Conservation (phyloP, 352 stramenopile genomes). For the Globisporangium radiosum region DNA sequence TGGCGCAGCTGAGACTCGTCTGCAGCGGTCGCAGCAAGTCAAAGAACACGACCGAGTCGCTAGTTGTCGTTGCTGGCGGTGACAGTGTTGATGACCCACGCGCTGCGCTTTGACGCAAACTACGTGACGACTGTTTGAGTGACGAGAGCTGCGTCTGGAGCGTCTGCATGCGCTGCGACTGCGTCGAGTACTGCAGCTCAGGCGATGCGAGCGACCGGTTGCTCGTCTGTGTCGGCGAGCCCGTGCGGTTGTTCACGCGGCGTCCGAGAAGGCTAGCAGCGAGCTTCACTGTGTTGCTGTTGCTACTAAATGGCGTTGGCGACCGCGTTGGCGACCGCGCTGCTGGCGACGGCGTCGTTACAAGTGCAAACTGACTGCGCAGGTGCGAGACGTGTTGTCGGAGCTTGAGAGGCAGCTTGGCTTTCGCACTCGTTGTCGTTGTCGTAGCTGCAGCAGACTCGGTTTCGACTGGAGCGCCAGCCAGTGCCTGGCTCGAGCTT, state of each 20-base stretch:
- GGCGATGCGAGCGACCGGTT: background rate
- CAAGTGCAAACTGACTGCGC: constrained; percentile 34
- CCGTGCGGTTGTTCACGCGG: background rate
- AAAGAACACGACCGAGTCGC: constrained; percentile 25
- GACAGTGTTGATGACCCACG: background rate
- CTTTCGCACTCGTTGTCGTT: background rate
- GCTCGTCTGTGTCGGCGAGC: constrained; percentile 1
- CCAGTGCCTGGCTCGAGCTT: background rate
- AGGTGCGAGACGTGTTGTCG: constrained; percentile 40
- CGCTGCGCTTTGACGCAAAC: background rate
- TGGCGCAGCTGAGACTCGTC: constrained; percentile 42
- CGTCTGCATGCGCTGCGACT: constrained; percentile 27
- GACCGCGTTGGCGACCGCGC: too few species aligned
- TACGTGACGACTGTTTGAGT: constrained; percentile 7
- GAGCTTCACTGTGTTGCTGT: background rate
- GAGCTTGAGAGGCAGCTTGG: constrained; percentile 49
- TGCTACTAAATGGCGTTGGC: too few species aligned
- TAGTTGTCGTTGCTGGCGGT: background rate
- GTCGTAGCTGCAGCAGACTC: background rate
- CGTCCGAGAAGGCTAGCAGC: background rate
- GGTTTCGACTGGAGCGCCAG: background rate
- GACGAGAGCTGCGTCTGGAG: constrained; percentile 19
- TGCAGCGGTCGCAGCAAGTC: constrained; percentile 50
- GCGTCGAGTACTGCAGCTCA: constrained; percentile 25
- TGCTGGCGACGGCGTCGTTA: constrained; percentile 11